Percentiles rank a stretch among this genome's conserved stretches.
phyloP scores from a whole-genome alignment of 2,329 filamentous ascomycete species.

The Aciculosporium take region DNA sequence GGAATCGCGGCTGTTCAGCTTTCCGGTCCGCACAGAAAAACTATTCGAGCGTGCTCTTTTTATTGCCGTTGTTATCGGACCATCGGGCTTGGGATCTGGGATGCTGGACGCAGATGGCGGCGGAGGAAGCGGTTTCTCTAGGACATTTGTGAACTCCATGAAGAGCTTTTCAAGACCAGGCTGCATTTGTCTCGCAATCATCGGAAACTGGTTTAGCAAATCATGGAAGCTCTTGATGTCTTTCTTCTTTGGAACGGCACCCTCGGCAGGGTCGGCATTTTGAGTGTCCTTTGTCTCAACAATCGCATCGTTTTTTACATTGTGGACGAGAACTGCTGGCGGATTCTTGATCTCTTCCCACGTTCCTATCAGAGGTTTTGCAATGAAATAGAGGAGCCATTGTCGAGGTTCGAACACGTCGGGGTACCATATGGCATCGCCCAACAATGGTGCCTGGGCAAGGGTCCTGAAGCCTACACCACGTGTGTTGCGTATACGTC shows the following conservation, averaged over 20 bases:
- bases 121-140: slow-evolving; percentile 72
- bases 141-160: slow-evolving; percentile 71
- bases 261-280: slow-evolving; percentile 27
- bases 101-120: slow-evolving; percentile 49
- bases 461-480: slow-evolving; percentile 71
- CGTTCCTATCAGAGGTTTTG: slow-evolving; percentile 68
- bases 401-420: slow-evolving; percentile 79
- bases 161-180: slow-evolving; percentile 79
- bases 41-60: slow-evolving; percentile 42
- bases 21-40: slow-evolving; percentile 20
- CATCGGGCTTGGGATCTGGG: slow-evolving; percentile 43
- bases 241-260: slow-evolving; percentile 51
- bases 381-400: slow-evolving; percentile 96
- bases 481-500: background rate
- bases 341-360: slow-evolving; percentile 64
- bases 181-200: slow-evolving; percentile 95
- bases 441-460: slow-evolving; percentile 75
- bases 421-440: slow-evolving; percentile 76
- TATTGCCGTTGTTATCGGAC: slow-evolving; percentile 39
- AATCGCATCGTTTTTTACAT: slow-evolving; percentile 24
- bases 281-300: slow-evolving; percentile 22
- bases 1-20: slow-evolving; percentile 17
- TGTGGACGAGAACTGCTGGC: slow-evolving; percentile 45
- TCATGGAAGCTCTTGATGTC: slow-evolving; percentile 86
- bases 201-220: slow-evolving; percentile 77